These are phyloP conservation scores for Paracoccidioides brasiliensis DNA, from an alignment of 2,329 filamentous ascomycete genomes.

Conservation along the genomic window DNA sequence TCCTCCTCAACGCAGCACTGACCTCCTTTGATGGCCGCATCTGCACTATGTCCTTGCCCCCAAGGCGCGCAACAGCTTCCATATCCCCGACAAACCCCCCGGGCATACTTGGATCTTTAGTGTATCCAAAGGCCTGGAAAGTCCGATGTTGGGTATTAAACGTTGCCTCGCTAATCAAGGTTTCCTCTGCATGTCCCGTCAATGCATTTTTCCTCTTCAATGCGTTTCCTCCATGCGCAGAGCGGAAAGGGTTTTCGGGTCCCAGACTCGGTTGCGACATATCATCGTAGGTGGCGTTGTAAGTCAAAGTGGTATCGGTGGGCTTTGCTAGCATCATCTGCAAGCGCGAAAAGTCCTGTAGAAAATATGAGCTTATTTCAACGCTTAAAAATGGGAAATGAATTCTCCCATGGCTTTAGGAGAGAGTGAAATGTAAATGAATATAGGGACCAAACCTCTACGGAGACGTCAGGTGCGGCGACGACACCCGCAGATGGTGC, in stretches of 20 bases:
- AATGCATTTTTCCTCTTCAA: conserved; percentile 69
- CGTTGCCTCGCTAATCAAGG: conserved; percentile 75
- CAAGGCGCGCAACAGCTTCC: conserved; percentile 31
- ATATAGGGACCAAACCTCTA: conserved; percentile 41
- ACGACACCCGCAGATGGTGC: conserved; percentile 28
- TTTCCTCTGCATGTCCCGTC: conserved; percentile 80
- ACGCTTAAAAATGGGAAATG: not conserved
- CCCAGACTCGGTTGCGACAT: conserved; percentile 53
- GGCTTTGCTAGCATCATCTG: conserved; percentile 41
- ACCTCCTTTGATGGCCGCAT: conserved; percentile 55
- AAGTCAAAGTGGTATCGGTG: conserved; percentile 37
- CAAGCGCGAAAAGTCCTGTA: conserved; percentile 37
- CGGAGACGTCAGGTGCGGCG: conserved; percentile 41
- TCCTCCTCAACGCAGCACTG: conserved; percentile 53
- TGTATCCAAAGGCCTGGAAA: conserved; percentile 51
- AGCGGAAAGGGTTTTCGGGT: conserved; percentile 62
- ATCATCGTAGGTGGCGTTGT: conserved; percentile 55
- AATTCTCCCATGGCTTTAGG: not conserved
- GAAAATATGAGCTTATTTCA: conserved; percentile 22
- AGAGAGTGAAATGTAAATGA: conserved; percentile 4
- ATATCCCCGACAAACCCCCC: conserved; percentile 37
- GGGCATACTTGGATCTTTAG: conserved; percentile 35
- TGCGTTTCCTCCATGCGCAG: conserved; percentile 38
- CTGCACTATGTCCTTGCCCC: conserved; percentile 41
- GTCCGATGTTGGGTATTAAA: conserved; percentile 82